Conservation (phyloP, 73 alveolate genomes). For the Symbiodinium natans region DNA sequence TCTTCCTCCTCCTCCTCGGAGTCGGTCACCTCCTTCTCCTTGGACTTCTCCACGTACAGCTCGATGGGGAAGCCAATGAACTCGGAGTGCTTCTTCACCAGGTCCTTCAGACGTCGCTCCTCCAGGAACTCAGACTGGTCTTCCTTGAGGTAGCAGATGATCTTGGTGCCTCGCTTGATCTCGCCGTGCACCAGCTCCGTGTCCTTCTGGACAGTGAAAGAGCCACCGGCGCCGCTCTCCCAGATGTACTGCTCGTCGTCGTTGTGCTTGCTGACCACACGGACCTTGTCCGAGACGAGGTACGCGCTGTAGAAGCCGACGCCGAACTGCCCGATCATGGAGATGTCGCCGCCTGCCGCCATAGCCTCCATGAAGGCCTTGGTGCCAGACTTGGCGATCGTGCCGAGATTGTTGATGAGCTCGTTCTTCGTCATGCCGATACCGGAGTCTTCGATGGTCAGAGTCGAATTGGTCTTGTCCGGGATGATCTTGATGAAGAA, state of each 20-base stretch:
- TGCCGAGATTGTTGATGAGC: background rate
- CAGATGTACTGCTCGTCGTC: slow-evolving; percentile 99
- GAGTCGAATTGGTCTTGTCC: slow-evolving; percentile 99
- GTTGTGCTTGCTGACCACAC: slow-evolving; percentile 98
- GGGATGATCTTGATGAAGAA: slow-evolving; percentile 97
- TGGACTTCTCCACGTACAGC: no score
- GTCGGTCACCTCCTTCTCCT: no score
- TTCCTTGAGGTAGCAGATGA: slow-evolving; percentile 98
- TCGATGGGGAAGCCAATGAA: slow-evolving; percentile 98
- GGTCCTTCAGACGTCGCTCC: slow-evolving; percentile 97
- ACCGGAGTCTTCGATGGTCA: slow-evolving; percentile 98
- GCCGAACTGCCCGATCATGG: slow-evolving; percentile 95
- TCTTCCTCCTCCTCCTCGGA: slow-evolving; percentile 96
- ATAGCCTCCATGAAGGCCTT: slow-evolving; percentile 98
- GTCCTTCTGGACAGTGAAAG: slow-evolving; percentile 98
- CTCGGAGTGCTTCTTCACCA: slow-evolving; percentile 98
- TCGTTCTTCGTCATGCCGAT: slow-evolving; percentile 94
- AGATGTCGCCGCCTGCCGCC: slow-evolving; percentile 97
- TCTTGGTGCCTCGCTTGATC: slow-evolving; percentile 96
- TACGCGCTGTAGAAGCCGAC: slow-evolving; percentile 99
- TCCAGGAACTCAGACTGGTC: slow-evolving; percentile 99
- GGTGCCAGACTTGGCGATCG: no score
- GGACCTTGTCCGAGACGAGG: slow-evolving; percentile 99
- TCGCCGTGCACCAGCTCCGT: slow-evolving; percentile 97
- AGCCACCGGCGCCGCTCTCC: slow-evolving; percentile 99